Conservation (phyloP, 2,329 filamentous ascomycete species). For the Trichoderma gracile region DNA sequence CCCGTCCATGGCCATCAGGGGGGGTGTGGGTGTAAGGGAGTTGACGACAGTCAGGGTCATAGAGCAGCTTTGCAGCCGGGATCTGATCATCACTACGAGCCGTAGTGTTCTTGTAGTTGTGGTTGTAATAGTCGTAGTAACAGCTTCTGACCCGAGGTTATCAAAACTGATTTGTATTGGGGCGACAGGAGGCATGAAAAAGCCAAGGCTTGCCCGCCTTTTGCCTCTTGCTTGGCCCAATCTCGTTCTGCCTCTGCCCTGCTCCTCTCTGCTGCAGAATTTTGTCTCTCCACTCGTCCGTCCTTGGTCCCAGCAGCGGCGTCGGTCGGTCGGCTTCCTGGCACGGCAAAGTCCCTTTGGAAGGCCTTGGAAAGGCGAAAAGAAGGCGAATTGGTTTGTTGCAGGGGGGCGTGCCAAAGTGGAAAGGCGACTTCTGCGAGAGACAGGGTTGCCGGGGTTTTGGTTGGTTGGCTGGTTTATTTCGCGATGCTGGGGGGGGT, state of each 20-base stretch:
- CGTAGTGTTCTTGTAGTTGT: too few relatives aligned
- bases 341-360: constrained; percentile 14
- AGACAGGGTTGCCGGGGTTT: constrained; percentile 1
- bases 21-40: neutral
- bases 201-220: neutral
- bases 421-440: neutral
- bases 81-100: too few relatives aligned
- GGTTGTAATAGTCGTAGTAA: too few relatives aligned
- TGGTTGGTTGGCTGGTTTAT: neutral
- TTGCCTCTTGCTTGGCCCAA: neutral
- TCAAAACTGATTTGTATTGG: too few relatives aligned
- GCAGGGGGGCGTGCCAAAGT: constrained; percentile 6
- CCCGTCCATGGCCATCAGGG: neutral
- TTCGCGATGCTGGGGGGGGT: neutral
- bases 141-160: neutral
- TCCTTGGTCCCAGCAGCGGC: neutral
- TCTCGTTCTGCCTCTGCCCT: neutral
- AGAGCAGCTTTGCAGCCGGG: neutral
- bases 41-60: neutral
- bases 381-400: neutral
- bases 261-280: constrained; percentile 5
- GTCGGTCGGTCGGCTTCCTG: constrained; percentile 14
- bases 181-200: too few relatives aligned
- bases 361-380: constrained; percentile 9
- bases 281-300: neutral